A percentile compares a stretch with the other conserved stretches of the same genome.
These are phyloP conservation scores for Cucumis cinereus DNA, from an alignment of 306 rosid genomes.

Conservation along the genomic window DNA sequence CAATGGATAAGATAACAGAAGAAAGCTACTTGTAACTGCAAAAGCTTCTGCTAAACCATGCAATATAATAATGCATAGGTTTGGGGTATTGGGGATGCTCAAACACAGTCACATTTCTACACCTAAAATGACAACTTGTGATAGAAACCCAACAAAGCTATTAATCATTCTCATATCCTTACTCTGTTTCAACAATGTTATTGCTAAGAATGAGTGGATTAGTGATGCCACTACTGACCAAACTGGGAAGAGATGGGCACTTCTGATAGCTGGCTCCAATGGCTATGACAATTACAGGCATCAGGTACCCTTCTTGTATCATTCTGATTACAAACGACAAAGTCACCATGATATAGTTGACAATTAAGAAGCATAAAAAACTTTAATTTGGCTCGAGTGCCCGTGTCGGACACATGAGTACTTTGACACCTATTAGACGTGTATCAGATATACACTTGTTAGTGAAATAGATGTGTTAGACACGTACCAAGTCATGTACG, in stretches of 20 bases:
- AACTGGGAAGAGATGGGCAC: constrained; percentile 12
- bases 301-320: not conserved
- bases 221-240: not conserved
- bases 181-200: not conserved
- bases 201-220: not conserved
- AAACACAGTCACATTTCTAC: not conserved
- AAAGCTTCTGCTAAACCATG: too few species aligned
- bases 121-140: not conserved
- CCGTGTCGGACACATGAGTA: too few species aligned
- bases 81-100: not conserved
- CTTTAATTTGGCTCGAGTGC: too few species aligned
- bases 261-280: not conserved
- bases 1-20: not conserved
- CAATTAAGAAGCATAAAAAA: too few species aligned
- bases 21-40: not conserved
- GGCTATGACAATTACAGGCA: not conserved
- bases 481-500: too few species aligned
- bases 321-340: too few species aligned
- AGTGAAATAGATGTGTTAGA: too few species aligned
- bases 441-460: too few species aligned
- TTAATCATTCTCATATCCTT: not conserved
- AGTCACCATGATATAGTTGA: too few species aligned
- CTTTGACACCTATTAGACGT: too few species aligned
- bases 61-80: not conserved
- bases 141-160: not conserved